Base-by-base conservation (phyloP, 192 early-diverging fungal species). In the Backusella morwellensis region DNA sequence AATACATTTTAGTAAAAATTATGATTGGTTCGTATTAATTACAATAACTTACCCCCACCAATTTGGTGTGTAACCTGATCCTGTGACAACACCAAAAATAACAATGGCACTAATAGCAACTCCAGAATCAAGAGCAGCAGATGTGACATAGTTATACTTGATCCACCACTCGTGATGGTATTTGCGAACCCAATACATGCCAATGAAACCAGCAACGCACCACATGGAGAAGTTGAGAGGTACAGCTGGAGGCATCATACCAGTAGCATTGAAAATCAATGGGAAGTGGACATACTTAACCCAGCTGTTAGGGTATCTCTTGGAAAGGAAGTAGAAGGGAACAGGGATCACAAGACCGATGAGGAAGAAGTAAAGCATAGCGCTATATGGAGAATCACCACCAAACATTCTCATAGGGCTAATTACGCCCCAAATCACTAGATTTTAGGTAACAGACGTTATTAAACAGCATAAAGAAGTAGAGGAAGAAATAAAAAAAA, bases 401-500 rank as follows among this genome's bases (percentile, higher is more conserved):
- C 79, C 83, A 72, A 93, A 93, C 84, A 93, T 88, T 21, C 88
- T 83, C 19, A 68, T 74, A 14, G 94, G 91, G 35, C 91, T 91
- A 73, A 95, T 92, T 12, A 89, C 86, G n/a, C 94, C 94, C 93
- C 93, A 95, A 63, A 95, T 90, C 52, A 89, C 47, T 50, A 50
- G 0, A 17, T 4, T n/a, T 50, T 44, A 44, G 0, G 15, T 6
- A 40, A 44, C 32, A 32, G 32, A 32, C 32, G 32, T 32, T 32
- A 14, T 4, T 4, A 14, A 17, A 44, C 0, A 44, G 15, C 0
- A 5, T 0, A 4, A 17, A 17, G 0, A 44, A 17, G 32, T 32
- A 32, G 32, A 32, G 32, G 32, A 44, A 44, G 42, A 5, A 44
- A 3, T 14, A 44, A 17, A 17, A 44, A 44, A 44, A 17, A 17